phyloP scores from a whole-genome alignment of 202 grass and related monocot species.

The Schoenoplectus triqueter region DNA sequence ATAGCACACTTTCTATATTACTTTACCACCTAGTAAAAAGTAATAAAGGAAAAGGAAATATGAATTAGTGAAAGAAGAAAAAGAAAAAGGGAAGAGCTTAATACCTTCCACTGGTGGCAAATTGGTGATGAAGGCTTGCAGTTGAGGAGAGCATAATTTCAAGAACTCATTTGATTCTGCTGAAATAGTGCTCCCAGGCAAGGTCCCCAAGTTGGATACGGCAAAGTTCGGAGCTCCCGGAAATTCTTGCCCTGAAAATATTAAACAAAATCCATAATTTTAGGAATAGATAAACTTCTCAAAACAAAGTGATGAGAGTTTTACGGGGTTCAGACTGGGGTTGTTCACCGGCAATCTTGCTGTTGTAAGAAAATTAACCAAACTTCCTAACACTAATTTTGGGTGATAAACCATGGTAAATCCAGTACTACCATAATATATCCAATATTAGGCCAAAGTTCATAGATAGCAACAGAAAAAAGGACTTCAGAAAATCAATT shows the following conservation, averaged over 20 bases:
- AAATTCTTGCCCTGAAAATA: constrained; percentile 61
- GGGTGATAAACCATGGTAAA: neutral
- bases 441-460: neutral
- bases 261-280: constrained; percentile 12
- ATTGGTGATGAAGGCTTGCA: constrained; percentile 66
- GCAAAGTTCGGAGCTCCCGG: constrained; percentile 40
- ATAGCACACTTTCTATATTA: constrained; percentile 1
- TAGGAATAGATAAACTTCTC: constrained; percentile 9
- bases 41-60: constrained; percentile 16
- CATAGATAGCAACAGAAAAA: neutral
- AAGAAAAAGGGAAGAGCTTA: neutral
- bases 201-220: constrained; percentile 35
- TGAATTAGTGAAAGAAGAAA: neutral
- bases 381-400: neutral
- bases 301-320: neutral
- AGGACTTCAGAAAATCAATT: constrained; percentile 6
- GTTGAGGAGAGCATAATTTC: constrained; percentile 59
- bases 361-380: neutral
- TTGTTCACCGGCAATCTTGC: neutral
- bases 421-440: neutral
- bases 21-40: neutral
- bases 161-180: constrained; percentile 70
- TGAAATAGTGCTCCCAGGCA: constrained; percentile 54
- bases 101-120: constrained; percentile 92
- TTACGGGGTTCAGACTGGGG: neutral